Evolutionary conservation across 2,329 filamentous ascomycete genomes (phyloP), one percentile per base, ranked within the genome.

Genomic region (Plenodomus lindquistii): DNA sequence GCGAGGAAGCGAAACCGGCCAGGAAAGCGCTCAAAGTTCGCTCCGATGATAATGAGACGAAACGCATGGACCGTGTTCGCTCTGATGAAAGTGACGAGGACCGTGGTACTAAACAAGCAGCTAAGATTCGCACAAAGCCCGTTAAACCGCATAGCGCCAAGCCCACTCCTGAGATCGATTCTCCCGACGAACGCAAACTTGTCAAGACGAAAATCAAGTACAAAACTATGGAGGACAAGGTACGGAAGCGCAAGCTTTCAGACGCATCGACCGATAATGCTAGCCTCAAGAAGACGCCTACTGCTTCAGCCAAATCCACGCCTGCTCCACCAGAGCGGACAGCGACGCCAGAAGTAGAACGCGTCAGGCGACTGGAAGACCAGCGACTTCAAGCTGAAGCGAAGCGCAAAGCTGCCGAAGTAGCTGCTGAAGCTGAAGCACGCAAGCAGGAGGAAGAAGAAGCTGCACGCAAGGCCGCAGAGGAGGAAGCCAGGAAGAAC

Each of bases 321-420:
- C 67, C 68, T 22, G 67, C 62, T 13, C 68, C 69, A 15, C 65
- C 63, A 11, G 69, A 71, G 47, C 67, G 67, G 36, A 60, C 56
- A 17, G 62, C 66, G 10, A 70, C 68, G 7, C 68, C 67, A 6
- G 68, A 71, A 35, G 52, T 55, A 5, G 57, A 68, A 34, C 68
- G 66, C n/a, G 66, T 67, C 45, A 63, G 63, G 34, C 59, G 72
- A 44, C 55, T 69, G 51, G 69, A 72, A 42, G 69, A 66, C 31
- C 66, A 67, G 44, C 61, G 60, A 22, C 41, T 62, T 20, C 65
- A 65, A 10, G 59, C 59, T 15, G 67, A 67, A 38, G 57, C 59
- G 10, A 62, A 61, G 47, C 57, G 58, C 8, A 60, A 62, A 44
- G 62, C 56, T 13, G 60, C 52, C 2, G 54, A 59, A 39, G 54